Evolutionary conservation across 495 filamentous ascomycete species (phyloP), one percentile per base, ranked within the genome.

Genomic region (Mycothermus thermophilus): DNA sequence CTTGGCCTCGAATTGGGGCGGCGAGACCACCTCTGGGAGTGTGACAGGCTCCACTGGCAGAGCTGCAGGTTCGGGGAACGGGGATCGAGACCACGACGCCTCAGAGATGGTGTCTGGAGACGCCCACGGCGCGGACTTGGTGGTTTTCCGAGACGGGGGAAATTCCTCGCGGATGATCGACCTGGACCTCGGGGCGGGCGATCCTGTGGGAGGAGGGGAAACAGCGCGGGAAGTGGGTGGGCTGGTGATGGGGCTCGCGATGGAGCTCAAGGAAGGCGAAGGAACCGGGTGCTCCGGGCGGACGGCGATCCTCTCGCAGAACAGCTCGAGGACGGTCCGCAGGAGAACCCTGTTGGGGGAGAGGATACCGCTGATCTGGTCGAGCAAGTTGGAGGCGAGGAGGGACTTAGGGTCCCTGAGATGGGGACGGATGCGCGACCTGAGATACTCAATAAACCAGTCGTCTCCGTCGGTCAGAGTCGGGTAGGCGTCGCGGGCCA

Each of bases 361-460:
- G 23, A 55, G 40, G 30, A 55, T 55, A 42, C 38, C 36, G 50
- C 52, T 55, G 47, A 55, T 48, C 18, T 41, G 50, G 12, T 51
- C 43, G 4, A 55, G 44, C 18, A 53, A 24, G 34, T 55, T 41
- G 6, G 50, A 46, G 5, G 42, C 42, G 19, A 51, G 44, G 15
- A 55, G 28, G 5, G 40, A 32, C 26, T 46, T 47, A 31, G 52
- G 42, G 33, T 53, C 50, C 39, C 46, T 42, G 19, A 55, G 44
- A 35, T 51, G 47, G 4, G 50, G 50, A 21, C 52, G 37, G 40
- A 55, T 55, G 18, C 44, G 47, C 15, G 42, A 37, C 40, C 49
- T 38, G 24, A 55, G 44, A 39, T 53, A 55, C 43, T 41, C 38
- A 44, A 55, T 33, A 29, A 55, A 55, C 52, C 52, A 55, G 6